Evolutionary conservation across 208 protist species (phyloP), one percentile per base, ranked within the genome.

Genomic region (Trypanosoma vivax): DNA sequence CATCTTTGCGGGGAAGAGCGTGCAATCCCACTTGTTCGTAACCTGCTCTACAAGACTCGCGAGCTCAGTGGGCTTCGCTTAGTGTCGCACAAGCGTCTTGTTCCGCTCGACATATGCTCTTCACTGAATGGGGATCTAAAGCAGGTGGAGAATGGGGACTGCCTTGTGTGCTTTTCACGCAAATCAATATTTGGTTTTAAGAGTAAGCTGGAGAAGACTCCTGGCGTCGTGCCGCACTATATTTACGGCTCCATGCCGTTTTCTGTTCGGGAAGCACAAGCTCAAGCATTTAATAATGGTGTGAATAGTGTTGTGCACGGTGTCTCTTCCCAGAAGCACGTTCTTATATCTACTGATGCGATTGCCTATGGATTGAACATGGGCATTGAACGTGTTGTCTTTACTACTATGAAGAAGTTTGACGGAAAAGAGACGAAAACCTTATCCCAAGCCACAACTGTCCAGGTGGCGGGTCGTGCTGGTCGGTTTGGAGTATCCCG

Each of bases 301-400:
- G 76, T 79, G 0, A 30, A 57, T 21, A 31, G 40, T 7, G 38
- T 25, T 28, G 29, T 64, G 31, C 21, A 64, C 16, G 40, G 30
- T 47, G 35, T 43, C 37, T 21, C 3, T 16, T 11, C 39, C 21
- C 38, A 62, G 31, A 83, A 79, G 54, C 70, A 83, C 49, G 71
- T 97, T 24, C 73, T 98, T 10, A 76, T 97, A 3, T 88, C 93
- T 2, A 96, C 88, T 7, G 92, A 98, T 58, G 96, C 96, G 7
- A 86, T 98, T 21, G 96, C 93, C 28, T 97, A 96, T 70, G 96
- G 96, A 4, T 71, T 98, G 2, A 98, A 98, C 65, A 88, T 98
- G 70, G 78, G 90, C 53, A 96, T 98, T 60, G 74, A 88, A 40
- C 71, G 88, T 6, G 68, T 96, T 25, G 46, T 97, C 35, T 94